These are phyloP conservation scores for Jaltomata sinuosa DNA, from an alignment of 257 asterid genomes.

Conservation along the genomic window DNA sequence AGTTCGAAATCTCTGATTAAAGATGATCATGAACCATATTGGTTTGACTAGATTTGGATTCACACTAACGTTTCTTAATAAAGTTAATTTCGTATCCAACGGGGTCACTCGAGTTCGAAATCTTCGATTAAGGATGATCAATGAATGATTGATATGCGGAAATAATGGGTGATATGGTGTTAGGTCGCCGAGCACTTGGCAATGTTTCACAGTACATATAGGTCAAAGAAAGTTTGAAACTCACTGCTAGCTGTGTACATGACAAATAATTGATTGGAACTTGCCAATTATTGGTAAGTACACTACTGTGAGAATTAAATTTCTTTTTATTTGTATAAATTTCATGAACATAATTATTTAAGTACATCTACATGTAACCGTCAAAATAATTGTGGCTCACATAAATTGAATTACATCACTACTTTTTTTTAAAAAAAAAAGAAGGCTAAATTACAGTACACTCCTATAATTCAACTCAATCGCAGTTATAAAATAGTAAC, in stretches of 20 bases:
- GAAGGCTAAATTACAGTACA: neutral
- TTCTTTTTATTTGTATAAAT: neutral
- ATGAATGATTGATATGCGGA: neutral
- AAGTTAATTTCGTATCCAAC: neutral
- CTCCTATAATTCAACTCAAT: neutral
- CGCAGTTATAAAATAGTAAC: no score
- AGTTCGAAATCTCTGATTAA: no score
- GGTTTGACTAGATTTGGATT: no score
- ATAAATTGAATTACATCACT: neutral
- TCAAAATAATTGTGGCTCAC: neutral
- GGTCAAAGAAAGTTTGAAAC: neutral
- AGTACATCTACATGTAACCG: neutral
- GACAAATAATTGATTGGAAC: neutral
- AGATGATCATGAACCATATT: no score
- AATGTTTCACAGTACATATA: neutral
- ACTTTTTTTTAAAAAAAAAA: neutral
- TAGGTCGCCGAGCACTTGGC: neutral
- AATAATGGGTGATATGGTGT: neutral
- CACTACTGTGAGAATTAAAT: neutral
- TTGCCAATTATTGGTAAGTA: neutral
- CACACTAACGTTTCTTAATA: neutral
- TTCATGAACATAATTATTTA: neutral
- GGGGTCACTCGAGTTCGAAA: no score
- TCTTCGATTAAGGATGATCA: neutral
- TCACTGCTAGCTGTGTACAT: neutral